Conservation (phyloP, 306 rosid species). For the Rosa persica region DNA sequence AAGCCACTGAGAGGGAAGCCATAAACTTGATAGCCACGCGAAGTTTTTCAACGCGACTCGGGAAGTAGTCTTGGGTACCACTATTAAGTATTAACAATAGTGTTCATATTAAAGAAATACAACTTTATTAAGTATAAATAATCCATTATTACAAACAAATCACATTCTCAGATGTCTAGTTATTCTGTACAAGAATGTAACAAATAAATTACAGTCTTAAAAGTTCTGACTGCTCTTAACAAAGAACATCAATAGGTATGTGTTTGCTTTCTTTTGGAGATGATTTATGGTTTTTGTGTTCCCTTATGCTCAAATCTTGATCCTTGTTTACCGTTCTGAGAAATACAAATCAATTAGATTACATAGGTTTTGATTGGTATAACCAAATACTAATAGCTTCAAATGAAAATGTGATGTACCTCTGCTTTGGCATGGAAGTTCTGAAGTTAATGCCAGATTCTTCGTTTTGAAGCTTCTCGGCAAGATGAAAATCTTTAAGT, state of each 20-base stretch:
- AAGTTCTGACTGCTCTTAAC: conserved; percentile 49
- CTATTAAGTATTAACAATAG: too few relatives aligned
- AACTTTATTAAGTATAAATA: background rate
- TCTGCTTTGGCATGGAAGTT: conserved; percentile 29
- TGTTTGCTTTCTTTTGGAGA: conserved; percentile 54
- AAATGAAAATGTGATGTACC: conserved; percentile 37
- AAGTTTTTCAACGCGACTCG: background rate
- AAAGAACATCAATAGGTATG: conserved; percentile 78
- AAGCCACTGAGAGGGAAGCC: background rate
- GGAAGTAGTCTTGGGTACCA: background rate
- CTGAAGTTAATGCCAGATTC: conserved; percentile 54
- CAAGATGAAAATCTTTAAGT: conserved; percentile 93
- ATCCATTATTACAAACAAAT: background rate
- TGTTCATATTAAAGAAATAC: background rate
- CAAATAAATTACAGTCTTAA: conserved; percentile 2
- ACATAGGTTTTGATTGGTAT: background rate
- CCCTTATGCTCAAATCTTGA: conserved; percentile 36
- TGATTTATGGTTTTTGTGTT: conserved; percentile 59
- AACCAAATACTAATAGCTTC: conserved; percentile 3
- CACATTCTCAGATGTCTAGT: conserved; percentile 10
- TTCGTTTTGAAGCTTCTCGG: conserved; percentile 81
- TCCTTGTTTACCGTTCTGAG: conserved; percentile 48
- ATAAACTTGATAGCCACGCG: background rate
- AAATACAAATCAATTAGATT: background rate
- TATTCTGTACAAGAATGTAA: conserved; percentile 7